phyloP scores from a whole-genome alignment of 106 monocot genomes.

The Hemerocallis citrina region DNA sequence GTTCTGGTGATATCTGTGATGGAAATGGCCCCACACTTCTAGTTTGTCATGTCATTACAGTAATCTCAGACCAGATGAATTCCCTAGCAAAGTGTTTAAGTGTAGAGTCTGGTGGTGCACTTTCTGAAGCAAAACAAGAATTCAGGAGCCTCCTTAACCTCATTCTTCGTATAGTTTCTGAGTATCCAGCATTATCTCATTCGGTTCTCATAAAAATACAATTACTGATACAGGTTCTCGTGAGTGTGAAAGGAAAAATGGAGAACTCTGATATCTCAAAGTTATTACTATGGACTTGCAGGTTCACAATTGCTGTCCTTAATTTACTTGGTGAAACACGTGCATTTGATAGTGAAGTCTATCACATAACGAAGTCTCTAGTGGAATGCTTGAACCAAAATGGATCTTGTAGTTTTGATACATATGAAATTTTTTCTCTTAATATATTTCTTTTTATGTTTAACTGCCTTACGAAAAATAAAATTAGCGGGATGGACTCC shows the following conservation, averaged over 20 bases:
- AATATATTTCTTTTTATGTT: slow-evolving; percentile 9
- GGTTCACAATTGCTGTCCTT: slow-evolving; percentile 30
- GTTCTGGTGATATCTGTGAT: slow-evolving; percentile 5
- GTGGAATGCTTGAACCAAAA: slow-evolving; percentile 20
- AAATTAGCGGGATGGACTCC: neutral
- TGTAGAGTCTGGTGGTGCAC: neutral
- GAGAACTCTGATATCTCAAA: slow-evolving; percentile 6
- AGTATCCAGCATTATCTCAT: slow-evolving; percentile 38
- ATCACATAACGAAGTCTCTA: slow-evolving; percentile 23
- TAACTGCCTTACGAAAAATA: neutral
- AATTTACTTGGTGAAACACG: slow-evolving; percentile 31
- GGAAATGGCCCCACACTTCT: slow-evolving; percentile 9
- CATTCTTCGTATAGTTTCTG: slow-evolving; percentile 37
- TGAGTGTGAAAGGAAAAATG: neutral
- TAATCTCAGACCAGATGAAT: slow-evolving; percentile 28
- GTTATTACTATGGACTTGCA: slow-evolving; percentile 23
- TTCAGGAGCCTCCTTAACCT: slow-evolving; percentile 33
- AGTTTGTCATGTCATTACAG: slow-evolving; percentile 12
- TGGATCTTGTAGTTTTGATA: slow-evolving; percentile 17
- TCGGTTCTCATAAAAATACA: slow-evolving; percentile 26
- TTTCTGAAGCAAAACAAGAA: slow-evolving; percentile 22
- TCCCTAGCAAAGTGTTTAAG: slow-evolving; percentile 21
- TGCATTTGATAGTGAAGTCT: slow-evolving; percentile 22
- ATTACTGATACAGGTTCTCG: slow-evolving; percentile 27
- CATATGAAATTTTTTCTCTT: slow-evolving; percentile 42